Evolutionary conservation across 192 early-diverging fungal genomes (phyloP).

Genomic region (Podochytrium sp.): DNA sequence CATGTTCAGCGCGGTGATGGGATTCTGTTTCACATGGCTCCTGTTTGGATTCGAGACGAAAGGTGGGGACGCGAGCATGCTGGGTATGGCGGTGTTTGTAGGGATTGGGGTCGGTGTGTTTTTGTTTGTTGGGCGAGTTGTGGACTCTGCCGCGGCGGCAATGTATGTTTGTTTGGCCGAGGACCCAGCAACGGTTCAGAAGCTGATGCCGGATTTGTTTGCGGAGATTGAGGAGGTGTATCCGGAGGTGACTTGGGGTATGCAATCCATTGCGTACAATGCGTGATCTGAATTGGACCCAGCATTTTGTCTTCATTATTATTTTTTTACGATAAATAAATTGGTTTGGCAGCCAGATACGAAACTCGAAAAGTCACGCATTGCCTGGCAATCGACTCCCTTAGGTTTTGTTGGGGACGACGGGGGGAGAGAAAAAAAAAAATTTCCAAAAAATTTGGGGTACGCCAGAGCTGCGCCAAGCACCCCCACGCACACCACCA

Average conservation of each 20-base stretch:
- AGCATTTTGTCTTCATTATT: too few relatives aligned
- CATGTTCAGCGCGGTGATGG: slow-evolving; percentile 53
- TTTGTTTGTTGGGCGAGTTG: background rate
- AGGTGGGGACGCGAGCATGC: background rate
- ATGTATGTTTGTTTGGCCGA: slow-evolving; percentile 15
- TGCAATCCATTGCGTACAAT: slow-evolving; percentile 18
- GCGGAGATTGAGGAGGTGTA: background rate
- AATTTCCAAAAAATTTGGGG: too few relatives aligned
- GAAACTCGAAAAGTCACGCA: too few relatives aligned
- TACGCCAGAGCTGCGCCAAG: too few relatives aligned
- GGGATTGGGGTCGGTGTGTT: background rate
- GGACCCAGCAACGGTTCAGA: slow-evolving; percentile 4
- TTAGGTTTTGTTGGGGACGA: too few relatives aligned
- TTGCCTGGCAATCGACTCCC: too few relatives aligned
- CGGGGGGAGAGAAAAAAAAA: too few relatives aligned
- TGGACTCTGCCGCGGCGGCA: background rate
- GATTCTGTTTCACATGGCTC: slow-evolving; percentile 34
- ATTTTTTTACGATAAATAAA: too few relatives aligned
- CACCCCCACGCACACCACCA: too few relatives aligned
- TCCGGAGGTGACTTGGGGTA: slow-evolving; percentile 2
- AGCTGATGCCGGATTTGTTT: slow-evolving; percentile 1
- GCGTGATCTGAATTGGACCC: too few relatives aligned
- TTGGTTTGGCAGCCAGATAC: too few relatives aligned
- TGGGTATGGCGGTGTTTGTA: background rate
- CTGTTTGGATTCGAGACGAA: background rate